Percentiles rank a stretch among this genome's conserved stretches.
Evolutionary conservation across 441 rosid species (phyloP).

Genomic region (Syzygium syzygioides): DNA sequence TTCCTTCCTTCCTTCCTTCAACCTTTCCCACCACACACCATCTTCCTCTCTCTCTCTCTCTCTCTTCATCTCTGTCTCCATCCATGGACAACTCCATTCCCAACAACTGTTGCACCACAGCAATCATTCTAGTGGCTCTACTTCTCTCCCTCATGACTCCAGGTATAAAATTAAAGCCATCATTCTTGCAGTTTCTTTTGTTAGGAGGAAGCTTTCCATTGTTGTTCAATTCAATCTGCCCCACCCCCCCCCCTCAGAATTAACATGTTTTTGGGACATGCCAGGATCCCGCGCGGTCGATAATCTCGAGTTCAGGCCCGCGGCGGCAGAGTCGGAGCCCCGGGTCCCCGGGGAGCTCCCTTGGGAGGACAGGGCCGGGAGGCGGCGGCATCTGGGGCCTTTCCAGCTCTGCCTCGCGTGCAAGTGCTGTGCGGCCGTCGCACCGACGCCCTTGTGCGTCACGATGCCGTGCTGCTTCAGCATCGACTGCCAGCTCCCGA

Average conservation of each 20-base stretch:
- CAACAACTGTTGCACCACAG: not conserved
- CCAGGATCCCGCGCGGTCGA: not conserved
- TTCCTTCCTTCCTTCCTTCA: not conserved
- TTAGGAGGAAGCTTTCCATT: not conserved
- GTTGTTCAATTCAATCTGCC: not conserved
- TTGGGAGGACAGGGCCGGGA: not conserved
- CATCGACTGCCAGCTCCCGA: constrained; percentile 67
- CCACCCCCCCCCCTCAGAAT: not conserved
- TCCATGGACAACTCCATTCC: not conserved
- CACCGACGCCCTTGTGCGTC: constrained; percentile 21
- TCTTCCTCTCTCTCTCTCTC: not conserved
- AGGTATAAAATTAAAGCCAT: not conserved
- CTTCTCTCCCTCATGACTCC: not conserved
- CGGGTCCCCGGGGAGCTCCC: not conserved
- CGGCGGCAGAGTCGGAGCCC: not conserved
- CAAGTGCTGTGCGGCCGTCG: constrained; percentile 49
- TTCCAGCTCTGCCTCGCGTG: constrained; percentile 60
- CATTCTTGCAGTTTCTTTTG: not conserved
- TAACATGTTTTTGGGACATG: not conserved
- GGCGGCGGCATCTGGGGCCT: constrained; percentile 25
- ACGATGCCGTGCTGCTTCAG: constrained; percentile 71
- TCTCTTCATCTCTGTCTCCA: not conserved
- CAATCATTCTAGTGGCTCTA: not conserved
- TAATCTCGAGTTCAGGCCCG: not conserved
- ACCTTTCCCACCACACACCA: not conserved